A percentile compares a stretch with the other conserved stretches of the same genome.
These are phyloP conservation scores for Ramaria sp. DNA, from an alignment of 768 basidiomycete genomes.

Conservation along the genomic window DNA sequence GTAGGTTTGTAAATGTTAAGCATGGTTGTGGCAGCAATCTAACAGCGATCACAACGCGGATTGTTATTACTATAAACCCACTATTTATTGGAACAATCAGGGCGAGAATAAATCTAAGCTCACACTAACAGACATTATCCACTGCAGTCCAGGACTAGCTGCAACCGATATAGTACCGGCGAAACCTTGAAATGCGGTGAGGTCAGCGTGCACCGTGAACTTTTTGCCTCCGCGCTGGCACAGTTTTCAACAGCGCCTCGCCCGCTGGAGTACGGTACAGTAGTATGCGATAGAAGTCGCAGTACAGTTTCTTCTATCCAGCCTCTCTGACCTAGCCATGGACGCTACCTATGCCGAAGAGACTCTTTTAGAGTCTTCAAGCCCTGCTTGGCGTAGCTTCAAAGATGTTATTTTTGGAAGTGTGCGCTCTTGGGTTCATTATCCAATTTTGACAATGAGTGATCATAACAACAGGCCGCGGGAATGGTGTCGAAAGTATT, in stretches of 20 bases:
- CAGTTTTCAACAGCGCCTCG: not conserved
- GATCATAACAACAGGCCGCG: conserved; percentile 40
- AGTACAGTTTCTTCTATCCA: not conserved
- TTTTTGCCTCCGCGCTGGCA: no score
- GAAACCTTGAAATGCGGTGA: no score
- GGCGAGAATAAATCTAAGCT: no score
- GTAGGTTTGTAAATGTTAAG: no score
- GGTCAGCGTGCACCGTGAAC: no score
- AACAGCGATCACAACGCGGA: no score
- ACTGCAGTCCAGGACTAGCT: no score
- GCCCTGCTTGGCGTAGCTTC: conserved; percentile 11
- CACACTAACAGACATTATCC: no score
- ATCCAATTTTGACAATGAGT: not conserved
- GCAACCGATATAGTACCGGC: no score
- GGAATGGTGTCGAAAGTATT: conserved; percentile 84
- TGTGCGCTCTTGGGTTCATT: conserved; percentile 24
- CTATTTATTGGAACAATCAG: no score
- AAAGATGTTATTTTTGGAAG: conserved; percentile 51
- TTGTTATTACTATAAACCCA: no score
- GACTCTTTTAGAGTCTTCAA: not conserved
- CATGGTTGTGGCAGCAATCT: no score
- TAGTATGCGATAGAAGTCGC: not conserved
- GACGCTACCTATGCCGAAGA: not conserved
- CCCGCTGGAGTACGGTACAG: not conserved
- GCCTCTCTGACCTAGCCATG: not conserved